Evolutionary conservation across 139 green algal genomes (phyloP).

Genomic region (Tetratostichococcus sp.): DNA sequence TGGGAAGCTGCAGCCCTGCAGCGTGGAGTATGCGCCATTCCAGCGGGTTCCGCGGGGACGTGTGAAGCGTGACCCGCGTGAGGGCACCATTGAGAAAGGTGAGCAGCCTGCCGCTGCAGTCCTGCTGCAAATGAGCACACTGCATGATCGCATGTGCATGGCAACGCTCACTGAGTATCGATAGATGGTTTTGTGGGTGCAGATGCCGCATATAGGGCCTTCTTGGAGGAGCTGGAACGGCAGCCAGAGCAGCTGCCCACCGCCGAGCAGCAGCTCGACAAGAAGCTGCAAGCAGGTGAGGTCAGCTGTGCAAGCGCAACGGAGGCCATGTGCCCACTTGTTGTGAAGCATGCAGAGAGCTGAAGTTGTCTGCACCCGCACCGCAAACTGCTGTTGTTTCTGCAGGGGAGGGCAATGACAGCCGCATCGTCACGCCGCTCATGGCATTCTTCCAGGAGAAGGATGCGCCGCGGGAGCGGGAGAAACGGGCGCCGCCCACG

Average conservation of each 20-base stretch:
- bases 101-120: neutral
- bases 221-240: constrained; percentile 43
- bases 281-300: neutral
- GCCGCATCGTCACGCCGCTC: constrained; percentile 25
- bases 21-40: constrained; percentile 71
- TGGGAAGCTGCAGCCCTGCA: constrained; percentile 48
- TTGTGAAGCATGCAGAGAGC: too few relatives aligned
- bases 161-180: neutral
- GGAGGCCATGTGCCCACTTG: too few relatives aligned
- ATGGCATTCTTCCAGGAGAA: constrained; percentile 34
- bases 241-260: constrained; percentile 37
- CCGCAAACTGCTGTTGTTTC: neutral
- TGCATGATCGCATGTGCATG: neutral
- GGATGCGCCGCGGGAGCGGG: constrained; percentile 9
- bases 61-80: constrained; percentile 46
- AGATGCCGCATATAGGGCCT: constrained; percentile 66
- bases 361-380: too few relatives aligned
- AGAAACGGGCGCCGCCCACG: neutral
- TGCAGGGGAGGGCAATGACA: neutral
- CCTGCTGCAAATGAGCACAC: too few relatives aligned
- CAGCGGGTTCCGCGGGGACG: constrained; percentile 47
- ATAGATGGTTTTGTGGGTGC: neutral
- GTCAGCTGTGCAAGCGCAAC: too few relatives aligned
- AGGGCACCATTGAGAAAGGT: constrained; percentile 70
- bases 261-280: constrained; percentile 38